Base-by-base conservation (phyloP, 306 rosid species). In the Carpinus viminea region DNA sequence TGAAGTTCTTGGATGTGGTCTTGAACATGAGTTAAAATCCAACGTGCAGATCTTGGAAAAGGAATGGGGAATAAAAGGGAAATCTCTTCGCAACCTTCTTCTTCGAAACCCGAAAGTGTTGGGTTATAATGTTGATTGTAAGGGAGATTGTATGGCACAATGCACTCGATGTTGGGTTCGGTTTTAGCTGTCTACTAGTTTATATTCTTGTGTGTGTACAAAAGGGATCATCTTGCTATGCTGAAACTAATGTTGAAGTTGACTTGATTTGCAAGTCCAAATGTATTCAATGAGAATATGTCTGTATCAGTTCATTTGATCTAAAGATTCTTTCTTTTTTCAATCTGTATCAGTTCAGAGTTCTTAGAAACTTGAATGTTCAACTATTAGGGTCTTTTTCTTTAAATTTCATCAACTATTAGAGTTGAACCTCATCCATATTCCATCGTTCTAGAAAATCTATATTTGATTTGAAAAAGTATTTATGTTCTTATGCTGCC, bases 131-230 rank as follows among this genome's bases (percentile, higher is more conserved):
- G 76, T 92, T 46, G 97, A 92, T 83, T 95, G 98, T 34, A 92
- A 91, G 75, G 98, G 98, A 78, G 97, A 92, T 64, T 95, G 98
- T 65, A 93, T 86, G 48, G 98, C 98, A 61, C 91, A 92, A 65
- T 95, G 98, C 91, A 95, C 98, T 5, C 85, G 98, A 84, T 92
- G 98, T 85, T 95, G 97, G 97, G 98, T 78, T 83, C 96, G 98
- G 11, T 95, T 95, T 86, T 95, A 90, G 87, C 28, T 16, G 12
- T 54, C 48, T 54, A 13, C 56, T 65, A 12, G 21, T 16, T 68
- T 43, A 11, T n/a, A 21, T 51, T 7, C 13, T 78, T 56, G 11
- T 16, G 43, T 53, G 11, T 51, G 21, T 34, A n/a, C 16, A 26
- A 54, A 41, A 18, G 11, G 52, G 65, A 12, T 71, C 50, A 31